Evolutionary conservation across 441 rosid species (phyloP).

Genomic region (Omphalea diandra): DNA sequence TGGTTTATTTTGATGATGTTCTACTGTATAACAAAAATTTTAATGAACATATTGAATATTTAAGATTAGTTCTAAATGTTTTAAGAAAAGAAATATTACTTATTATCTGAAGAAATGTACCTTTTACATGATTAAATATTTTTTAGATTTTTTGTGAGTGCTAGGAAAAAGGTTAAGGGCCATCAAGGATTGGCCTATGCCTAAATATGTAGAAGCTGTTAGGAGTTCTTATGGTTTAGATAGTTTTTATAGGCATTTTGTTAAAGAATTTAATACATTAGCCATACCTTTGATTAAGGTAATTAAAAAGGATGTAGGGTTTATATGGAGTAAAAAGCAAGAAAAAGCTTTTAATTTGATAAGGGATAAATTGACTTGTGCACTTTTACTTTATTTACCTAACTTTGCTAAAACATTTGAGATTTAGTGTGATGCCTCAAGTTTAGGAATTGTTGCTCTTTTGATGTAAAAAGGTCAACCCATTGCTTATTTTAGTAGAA

Average conservation of each 20-base stretch:
- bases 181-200: background rate
- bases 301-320: background rate
- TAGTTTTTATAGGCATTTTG: background rate
- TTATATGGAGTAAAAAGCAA: background rate
- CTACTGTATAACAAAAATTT: too few relatives aligned
- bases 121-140: background rate
- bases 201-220: background rate
- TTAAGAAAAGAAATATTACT: background rate
- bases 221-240: background rate
- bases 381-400: background rate
- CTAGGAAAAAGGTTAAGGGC: background rate
- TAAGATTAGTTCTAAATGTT: background rate
- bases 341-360: background rate
- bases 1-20: too few relatives aligned
- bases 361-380: background rate
- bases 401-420: background rate
- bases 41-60: background rate
- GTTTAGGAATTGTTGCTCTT: background rate
- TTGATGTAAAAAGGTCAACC: background rate
- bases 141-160: background rate
- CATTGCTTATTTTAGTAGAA: background rate
- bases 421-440: background rate
- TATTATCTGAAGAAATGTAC: background rate
- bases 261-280: background rate
- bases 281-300: background rate